Conservation (phyloP, 2,329 filamentous ascomycete species). For the Orbilia quercus region DNA sequence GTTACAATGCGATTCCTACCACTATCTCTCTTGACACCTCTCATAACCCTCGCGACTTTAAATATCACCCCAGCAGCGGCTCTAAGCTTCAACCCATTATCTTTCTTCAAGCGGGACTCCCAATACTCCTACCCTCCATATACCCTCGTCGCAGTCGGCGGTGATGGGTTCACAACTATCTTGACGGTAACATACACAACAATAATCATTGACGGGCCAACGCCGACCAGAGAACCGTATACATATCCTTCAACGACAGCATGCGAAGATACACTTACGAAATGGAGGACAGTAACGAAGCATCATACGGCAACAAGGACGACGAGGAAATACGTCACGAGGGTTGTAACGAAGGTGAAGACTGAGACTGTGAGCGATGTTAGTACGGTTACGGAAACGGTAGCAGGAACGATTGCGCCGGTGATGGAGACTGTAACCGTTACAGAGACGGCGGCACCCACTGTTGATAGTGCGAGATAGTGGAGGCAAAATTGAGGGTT, state of each 20-base stretch:
- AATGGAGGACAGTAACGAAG: slow-evolving; percentile 9
- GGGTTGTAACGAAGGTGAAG: slow-evolving; percentile 14
- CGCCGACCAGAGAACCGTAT: background rate
- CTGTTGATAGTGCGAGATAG: background rate
- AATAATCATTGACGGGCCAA: slow-evolving; percentile 13
- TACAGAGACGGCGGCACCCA: slow-evolving; percentile 5
- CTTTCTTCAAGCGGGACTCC: slow-evolving; percentile 20
- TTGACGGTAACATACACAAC: slow-evolving; percentile 40
- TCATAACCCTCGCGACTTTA: slow-evolving; percentile 20
- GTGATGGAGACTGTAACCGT: slow-evolving; percentile 4
- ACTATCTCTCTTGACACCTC: slow-evolving; percentile 7
- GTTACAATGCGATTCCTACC: slow-evolving; percentile 23
- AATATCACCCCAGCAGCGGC: background rate
- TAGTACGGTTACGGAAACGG: slow-evolving; percentile 15
- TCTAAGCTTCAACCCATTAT: slow-evolving; percentile 22
- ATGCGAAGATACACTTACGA: slow-evolving; percentile 8
- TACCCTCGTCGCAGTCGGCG: slow-evolving; percentile 40
- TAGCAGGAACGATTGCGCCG: background rate
- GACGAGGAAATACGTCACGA: slow-evolving; percentile 14
- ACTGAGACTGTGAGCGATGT: slow-evolving; percentile 4
- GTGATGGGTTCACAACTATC: slow-evolving; percentile 32
- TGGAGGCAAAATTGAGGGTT: background rate
- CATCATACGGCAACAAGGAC: slow-evolving; percentile 27
- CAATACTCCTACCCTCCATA: slow-evolving; percentile 37
- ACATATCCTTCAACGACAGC: background rate